Evolutionary conservation across 441 rosid species (phyloP), one percentile per base, ranked within the genome.

Genomic region (Manihot esculenta): DNA sequence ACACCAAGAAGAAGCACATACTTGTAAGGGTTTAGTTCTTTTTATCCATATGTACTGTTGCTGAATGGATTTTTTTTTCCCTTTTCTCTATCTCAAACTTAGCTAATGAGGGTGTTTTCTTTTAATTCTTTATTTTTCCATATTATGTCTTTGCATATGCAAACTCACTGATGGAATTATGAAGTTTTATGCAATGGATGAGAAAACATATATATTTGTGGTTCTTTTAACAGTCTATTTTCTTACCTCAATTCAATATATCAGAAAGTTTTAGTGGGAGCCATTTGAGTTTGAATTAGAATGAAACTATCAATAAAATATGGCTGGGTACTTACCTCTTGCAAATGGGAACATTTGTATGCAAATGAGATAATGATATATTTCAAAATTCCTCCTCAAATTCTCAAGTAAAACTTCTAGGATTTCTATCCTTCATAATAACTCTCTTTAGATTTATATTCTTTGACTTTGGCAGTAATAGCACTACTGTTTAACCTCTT

Each of bases 1-100:
- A 86, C 79, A 73, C 77, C 33, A 88, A 76, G 80, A 90, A 84
- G 82, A 82, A 83, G 62, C 91, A 94, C 80, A 72, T 86, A 69
- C 83, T 92, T 69, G 97, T 90, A 87, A 90, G 94, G 64, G 66
- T 66, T 24, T 35, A 27, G 18, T 62, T 47, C 13, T 68, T 10
- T 57, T 26, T 65, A 11, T 41, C 58, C 62, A 33, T 57, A 64
- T 23, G 54, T 45, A n/a, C 62, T 62, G n/a, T n/a, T 66, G 64
- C 44, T 51, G 30, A 20, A 26, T 23, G n/a, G 48, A 42, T 24
- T 13, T 51, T 33, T 62, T 68, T 61, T 10, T 51, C 38, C 6
- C 38, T 24, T n/a, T 41, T 20, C 11, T n/a, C 45, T 33, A 45
- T n/a, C 24, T 38, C 27, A 41, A 21, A 62, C 70, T 20, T 44